These are phyloP conservation scores for Aspergillus quadrilineatus DNA, from an alignment of 2,329 filamentous ascomycete genomes.

Conservation along the genomic window DNA sequence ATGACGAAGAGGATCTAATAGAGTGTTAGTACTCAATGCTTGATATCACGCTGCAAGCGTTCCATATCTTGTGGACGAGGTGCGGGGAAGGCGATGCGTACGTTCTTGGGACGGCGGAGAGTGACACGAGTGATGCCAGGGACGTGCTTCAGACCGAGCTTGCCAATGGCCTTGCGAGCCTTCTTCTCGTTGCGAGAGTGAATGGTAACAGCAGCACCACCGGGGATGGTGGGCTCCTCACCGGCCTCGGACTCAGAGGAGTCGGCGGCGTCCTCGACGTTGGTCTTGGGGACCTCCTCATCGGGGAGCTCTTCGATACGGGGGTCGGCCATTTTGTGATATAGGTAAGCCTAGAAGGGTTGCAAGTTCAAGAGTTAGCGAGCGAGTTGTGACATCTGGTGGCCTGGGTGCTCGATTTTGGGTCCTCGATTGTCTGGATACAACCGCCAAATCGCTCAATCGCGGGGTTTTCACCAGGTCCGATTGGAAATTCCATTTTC, in stretches of 20 bases:
- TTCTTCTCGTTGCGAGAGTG: constrained; percentile 99
- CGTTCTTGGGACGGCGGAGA: constrained; percentile 97
- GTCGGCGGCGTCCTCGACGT: constrained; percentile 66
- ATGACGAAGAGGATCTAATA: constrained; percentile 96
- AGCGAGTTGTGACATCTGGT: constrained; percentile 14
- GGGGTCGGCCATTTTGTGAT: constrained; percentile 83
- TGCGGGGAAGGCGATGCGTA: constrained; percentile 52
- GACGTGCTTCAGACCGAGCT: constrained; percentile 94
- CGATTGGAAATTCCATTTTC: constrained; percentile 21
- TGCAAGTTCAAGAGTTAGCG: constrained; percentile 20
- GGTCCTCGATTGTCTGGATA: constrained; percentile 21
- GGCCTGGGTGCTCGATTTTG: constrained; percentile 17
- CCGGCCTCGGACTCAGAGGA: constrained; percentile 52
- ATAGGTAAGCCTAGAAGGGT: constrained; percentile 24
- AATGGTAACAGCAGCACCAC: constrained; percentile 83
- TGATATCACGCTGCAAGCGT: neutral
- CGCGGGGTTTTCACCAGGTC: constrained; percentile 25
- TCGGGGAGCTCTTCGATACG: constrained; percentile 97
- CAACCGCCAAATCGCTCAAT: constrained; percentile 23
- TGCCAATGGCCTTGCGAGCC: constrained; percentile 98
- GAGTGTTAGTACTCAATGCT: constrained; percentile 20
- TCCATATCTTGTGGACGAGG: constrained; percentile 13
- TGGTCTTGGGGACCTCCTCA: constrained; percentile 78
- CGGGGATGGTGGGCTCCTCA: constrained; percentile 67
- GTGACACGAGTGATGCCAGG: constrained; percentile 98